Evolutionary conservation across 108 stramenopile genomes (phyloP), one percentile per base, ranked within the genome.

Genomic region (Hondaea fermentalgiana): DNA sequence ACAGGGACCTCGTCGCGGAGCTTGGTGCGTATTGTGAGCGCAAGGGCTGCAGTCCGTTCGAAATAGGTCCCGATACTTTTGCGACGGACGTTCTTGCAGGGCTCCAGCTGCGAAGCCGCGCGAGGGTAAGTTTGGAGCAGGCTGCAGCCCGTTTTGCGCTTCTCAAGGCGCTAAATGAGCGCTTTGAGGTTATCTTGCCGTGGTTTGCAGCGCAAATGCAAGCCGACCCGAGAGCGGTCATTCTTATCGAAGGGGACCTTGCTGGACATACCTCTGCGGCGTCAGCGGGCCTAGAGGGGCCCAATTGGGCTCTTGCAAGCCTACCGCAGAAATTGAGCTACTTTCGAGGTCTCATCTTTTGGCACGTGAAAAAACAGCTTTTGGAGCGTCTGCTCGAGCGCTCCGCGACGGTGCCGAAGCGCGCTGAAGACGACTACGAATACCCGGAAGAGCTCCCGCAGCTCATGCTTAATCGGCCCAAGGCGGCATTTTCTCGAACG

Each of bases 401-500:
- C 23, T 91, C 92, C 17, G 59, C 91, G 5, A 92, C 92, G 8
- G n/a, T 55, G 5, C 90, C 91, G 2, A 90, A 91, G 87, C 92
- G 91, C 25, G 87, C 93, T 4, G 93, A 93, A 28, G 93, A 94
- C 72, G 93, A 94, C 88, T 94, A 94, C 90, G 93, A 94, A 89
- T 94, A 94, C 60, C 93, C 93, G 5, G 93, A 94, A 35, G 90
- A 91, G 25, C 83, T 94, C 60, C 93, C 93, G 49, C 92, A 92
- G 60, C 91, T 94, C 14, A 49, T 87, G 2, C 72, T 94, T 23
- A 94, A 94, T 53, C 71, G 93, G 23, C 91, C 72, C 44, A 89
- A 90, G 49, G 89, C 87, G 21, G 71, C 90, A 1, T 69, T 88
- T 19, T 89, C 72, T 19, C 29, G 47, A 10, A 87, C 55, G n/a